These are phyloP conservation scores for Stachybotrys chartarum DNA, from an alignment of 2,329 filamentous ascomycete species.

Conservation along the genomic window DNA sequence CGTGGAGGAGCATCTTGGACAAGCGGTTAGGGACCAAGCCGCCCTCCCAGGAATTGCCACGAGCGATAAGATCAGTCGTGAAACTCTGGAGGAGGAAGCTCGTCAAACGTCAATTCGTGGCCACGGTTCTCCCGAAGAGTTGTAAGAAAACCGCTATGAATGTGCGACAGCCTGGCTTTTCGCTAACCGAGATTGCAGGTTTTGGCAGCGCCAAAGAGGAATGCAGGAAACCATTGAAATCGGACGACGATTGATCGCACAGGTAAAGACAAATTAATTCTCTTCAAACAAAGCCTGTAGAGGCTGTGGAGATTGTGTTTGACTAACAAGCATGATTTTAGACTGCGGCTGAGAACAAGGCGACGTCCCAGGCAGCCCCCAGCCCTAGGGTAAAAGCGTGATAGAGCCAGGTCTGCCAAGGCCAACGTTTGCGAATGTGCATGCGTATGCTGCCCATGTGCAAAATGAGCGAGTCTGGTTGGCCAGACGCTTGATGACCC, in stretches of 20 bases:
- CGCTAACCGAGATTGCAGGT: conserved; percentile 27
- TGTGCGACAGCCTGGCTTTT: neutral
- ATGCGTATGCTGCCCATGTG: neutral
- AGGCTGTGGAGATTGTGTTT: neutral
- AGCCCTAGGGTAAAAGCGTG: neutral
- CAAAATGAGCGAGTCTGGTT: neutral
- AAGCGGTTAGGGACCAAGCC: conserved; percentile 43
- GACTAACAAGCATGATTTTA: neutral
- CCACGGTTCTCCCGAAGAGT: conserved; percentile 43
- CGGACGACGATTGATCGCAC: conserved; percentile 46
- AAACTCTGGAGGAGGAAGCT: conserved; percentile 57
- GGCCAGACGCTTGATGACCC: neutral
- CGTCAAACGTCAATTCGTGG: conserved; percentile 41
- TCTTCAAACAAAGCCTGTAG: neutral
- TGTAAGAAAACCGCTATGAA: conserved; percentile 24
- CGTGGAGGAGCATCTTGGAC: conserved; percentile 63
- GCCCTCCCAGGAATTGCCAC: conserved; percentile 38
- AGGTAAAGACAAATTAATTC: conserved; percentile 14
- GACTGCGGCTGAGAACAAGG: neutral
- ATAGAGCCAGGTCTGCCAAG: neutral
- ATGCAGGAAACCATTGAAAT: conserved; percentile 51
- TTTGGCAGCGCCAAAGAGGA: conserved; percentile 55
- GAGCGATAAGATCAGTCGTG: conserved; percentile 57
- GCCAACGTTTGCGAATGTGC: neutral
- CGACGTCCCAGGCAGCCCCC: neutral